Conservation (phyloP, 2,329 filamentous ascomycete species). For the Magnaporthiopsis incrustans region DNA sequence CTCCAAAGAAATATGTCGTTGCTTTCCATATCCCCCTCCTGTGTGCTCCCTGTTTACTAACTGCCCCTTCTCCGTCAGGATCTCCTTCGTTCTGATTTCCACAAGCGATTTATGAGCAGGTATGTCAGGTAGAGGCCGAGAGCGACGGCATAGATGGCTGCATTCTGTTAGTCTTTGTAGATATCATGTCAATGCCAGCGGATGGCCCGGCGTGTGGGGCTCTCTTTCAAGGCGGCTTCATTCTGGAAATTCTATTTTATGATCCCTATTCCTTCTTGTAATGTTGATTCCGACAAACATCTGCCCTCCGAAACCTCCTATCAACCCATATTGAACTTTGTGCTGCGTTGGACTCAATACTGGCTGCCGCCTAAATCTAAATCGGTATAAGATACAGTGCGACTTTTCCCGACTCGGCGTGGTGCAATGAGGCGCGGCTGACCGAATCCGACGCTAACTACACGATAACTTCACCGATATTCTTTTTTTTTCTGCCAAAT, state of each 20-base stretch:
- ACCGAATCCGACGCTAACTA: neutral
- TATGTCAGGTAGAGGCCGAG: slow-evolving; percentile 40
- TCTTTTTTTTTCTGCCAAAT: neutral
- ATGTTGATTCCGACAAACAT: too few relatives aligned
- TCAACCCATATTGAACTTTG: too few relatives aligned
- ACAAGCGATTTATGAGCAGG: slow-evolving; percentile 89
- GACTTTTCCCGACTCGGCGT: neutral
- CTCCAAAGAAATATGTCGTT: slow-evolving; percentile 1
- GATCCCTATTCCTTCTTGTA: too few relatives aligned
- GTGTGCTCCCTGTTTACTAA: neutral
- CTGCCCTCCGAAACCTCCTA: too few relatives aligned
- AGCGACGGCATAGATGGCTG: slow-evolving; percentile 12
- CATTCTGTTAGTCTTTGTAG: slow-evolving; percentile 40
- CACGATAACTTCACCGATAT: neutral
- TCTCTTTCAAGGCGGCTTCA: too few relatives aligned
- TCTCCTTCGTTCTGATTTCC: slow-evolving; percentile 88
- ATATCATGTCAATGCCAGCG: slow-evolving; percentile 19
- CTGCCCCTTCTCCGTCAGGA: slow-evolving; percentile 42
- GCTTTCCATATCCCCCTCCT: neutral
- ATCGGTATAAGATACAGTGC: neutral
- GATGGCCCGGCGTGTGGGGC: too few relatives aligned
- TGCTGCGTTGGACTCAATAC: too few relatives aligned
- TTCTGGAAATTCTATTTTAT: too few relatives aligned
- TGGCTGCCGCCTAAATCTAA: neutral
- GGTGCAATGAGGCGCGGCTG: too few relatives aligned